Percentiles rank a stretch among this genome's conserved stretches.
Conservation (phyloP, 2,329 filamentous ascomycete species). For the Westerdykella aurantiaca region DNA sequence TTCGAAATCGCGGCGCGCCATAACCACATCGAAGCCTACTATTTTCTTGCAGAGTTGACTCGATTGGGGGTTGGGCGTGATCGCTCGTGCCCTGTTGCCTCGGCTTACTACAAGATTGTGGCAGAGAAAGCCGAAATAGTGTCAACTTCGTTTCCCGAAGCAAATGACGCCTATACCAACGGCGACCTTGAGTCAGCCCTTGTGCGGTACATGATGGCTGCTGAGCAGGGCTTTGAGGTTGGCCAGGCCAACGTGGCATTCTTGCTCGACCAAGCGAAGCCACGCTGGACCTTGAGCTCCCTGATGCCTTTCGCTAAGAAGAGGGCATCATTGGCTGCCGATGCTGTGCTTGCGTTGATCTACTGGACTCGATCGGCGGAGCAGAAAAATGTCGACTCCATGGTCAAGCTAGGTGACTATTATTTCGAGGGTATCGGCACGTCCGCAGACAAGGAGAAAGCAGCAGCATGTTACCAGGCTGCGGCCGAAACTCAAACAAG, state of each 20-base stretch:
- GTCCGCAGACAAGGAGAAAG: conserved; percentile 66
- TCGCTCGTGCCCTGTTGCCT: conserved; percentile 68
- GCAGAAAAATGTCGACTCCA: conserved; percentile 85
- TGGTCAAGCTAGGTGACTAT: conserved; percentile 98
- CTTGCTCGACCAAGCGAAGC: conserved; percentile 63
- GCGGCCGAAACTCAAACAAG: conserved; percentile 88
- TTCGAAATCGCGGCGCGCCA: conserved; percentile 82
- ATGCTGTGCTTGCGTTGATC: conserved; percentile 67
- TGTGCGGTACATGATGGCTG: conserved; percentile 76
- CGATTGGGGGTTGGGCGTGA: conserved; percentile 76
- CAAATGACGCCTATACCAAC: conserved; percentile 73
- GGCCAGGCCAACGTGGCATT: conserved; percentile 88
- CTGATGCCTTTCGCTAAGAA: conserved; percentile 44
- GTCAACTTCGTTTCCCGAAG: conserved; percentile 74
- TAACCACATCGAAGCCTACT: conserved; percentile 81
- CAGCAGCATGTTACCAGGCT: conserved; percentile 84
- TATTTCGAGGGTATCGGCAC: conserved; percentile 80
- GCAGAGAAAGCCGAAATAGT: conserved; percentile 83
- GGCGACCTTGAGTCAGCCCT: conserved; percentile 77
- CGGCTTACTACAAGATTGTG: conserved; percentile 82
- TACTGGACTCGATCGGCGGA: conserved; percentile 95
- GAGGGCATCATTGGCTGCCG: conserved; percentile 47
- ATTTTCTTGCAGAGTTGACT: conserved; percentile 84
- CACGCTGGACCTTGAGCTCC: conserved; percentile 49
- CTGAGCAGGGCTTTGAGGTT: conserved; percentile 85